Percentiles rank a stretch among this genome's conserved stretches.
These are phyloP conservation scores for Angomonas desouzai DNA, from an alignment of 208 protist genomes.

Conservation along the genomic window DNA sequence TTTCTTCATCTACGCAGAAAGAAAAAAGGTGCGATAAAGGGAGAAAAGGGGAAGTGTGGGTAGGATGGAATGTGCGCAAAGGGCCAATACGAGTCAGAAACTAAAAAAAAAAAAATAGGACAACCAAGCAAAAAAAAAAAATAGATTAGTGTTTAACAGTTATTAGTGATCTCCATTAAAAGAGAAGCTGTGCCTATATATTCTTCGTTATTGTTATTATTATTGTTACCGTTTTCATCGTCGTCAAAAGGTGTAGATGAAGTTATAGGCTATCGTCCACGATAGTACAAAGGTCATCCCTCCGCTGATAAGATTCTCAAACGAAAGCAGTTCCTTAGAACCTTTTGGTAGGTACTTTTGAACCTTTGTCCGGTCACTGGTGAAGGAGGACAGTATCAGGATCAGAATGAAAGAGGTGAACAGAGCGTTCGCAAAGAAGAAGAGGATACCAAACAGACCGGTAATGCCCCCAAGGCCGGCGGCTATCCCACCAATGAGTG, in stretches of 20 bases:
- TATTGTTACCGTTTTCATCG: background rate
- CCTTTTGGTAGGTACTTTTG: conserved; percentile 77
- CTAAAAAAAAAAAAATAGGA: conserved; percentile 5
- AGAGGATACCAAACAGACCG: conserved; percentile 56
- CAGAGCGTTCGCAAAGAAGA: conserved; percentile 54
- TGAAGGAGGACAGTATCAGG: conserved; percentile 19
- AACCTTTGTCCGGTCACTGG: conserved; percentile 42
- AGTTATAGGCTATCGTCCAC: conserved; percentile 86
- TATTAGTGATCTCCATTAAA: background rate
- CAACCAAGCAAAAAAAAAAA: conserved; percentile 7
- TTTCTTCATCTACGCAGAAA: conserved; percentile 6
- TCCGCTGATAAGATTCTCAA: conserved; percentile 51
- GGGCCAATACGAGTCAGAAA: conserved; percentile 5
- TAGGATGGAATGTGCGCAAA: no score
- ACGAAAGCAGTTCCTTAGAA: conserved; percentile 56
- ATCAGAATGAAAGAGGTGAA: conserved; percentile 58
- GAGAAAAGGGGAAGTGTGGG: background rate
- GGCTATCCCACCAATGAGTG: conserved; percentile 64
- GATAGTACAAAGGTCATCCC: conserved; percentile 81
- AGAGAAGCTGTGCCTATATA: no score
- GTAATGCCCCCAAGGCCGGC: conserved; percentile 78
- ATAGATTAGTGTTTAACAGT: conserved; percentile 9
- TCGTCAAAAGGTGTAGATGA: conserved; percentile 81
- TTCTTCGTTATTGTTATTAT: no score
- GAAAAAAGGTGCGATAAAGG: background rate